Conservation (phyloP, 129 eudicot species). For the Glebionis coronaria region DNA sequence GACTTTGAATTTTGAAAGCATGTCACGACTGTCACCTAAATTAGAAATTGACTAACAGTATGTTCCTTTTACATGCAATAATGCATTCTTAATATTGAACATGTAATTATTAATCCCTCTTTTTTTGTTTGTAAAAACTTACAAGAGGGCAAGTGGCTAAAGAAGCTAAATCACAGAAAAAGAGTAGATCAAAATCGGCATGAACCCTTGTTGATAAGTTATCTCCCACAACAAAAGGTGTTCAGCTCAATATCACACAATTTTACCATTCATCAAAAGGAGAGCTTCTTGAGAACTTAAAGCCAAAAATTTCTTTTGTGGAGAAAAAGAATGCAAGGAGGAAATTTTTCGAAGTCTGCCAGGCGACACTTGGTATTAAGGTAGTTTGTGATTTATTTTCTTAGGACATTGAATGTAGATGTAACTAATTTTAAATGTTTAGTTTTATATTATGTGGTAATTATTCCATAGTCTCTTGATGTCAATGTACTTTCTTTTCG, state of each 20-base stretch:
- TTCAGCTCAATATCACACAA: constrained; percentile 73
- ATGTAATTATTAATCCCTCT: neutral
- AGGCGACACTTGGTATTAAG: constrained; percentile 68
- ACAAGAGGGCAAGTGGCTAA: constrained; percentile 63
- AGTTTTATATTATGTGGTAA: neutral
- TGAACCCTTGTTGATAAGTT: constrained; percentile 37
- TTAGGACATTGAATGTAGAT: constrained; percentile 6
- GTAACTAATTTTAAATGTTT: constrained; percentile 7
- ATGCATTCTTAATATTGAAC: neutral
- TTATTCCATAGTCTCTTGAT: neutral
- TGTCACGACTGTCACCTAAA: no score
- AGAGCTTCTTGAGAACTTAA: constrained; percentile 20
- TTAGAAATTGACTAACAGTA: no score
- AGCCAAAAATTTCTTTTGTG: constrained; percentile 17
- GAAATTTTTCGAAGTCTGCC: constrained; percentile 66
- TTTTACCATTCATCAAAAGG: constrained; percentile 75
- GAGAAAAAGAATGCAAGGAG: constrained; percentile 36
- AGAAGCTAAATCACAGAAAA: constrained; percentile 52
- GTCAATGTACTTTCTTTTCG: no score
- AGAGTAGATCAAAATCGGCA: constrained; percentile 21
- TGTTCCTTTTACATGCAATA: no score
- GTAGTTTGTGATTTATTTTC: constrained; percentile 22
- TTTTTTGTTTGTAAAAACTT: constrained; percentile 4
- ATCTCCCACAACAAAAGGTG: constrained; percentile 41
- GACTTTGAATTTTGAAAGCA: no score